Percentiles rank a stretch among this genome's conserved stretches.
phyloP scores from a whole-genome alignment of 2,329 filamentous ascomycete genomes.

The Cladosporium sp. region DNA sequence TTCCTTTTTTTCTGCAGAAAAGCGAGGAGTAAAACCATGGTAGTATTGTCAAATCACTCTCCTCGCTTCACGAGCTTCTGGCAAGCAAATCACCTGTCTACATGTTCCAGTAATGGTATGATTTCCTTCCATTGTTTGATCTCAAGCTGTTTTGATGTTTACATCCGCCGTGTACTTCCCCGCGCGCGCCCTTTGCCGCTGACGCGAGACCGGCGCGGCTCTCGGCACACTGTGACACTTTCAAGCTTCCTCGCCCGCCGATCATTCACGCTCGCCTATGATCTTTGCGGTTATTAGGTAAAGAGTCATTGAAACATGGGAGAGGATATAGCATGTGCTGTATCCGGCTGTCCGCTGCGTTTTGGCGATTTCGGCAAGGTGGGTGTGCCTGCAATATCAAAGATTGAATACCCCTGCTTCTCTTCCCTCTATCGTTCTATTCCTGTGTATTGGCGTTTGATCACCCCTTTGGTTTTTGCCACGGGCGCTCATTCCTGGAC shows the following conservation, averaged over 20 bases:
- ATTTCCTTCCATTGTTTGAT: not conserved
- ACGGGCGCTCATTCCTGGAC: not conserved
- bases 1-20: slow-evolving; percentile 21
- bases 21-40: slow-evolving; percentile 17
- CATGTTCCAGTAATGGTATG: not conserved
- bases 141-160: not conserved
- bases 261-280: not conserved
- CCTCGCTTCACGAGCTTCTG: slow-evolving; percentile 18
- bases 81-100: slow-evolving; percentile 1
- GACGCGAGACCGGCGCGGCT: slow-evolving; percentile 8
- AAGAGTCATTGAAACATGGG: slow-evolving; percentile 16
- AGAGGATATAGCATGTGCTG: not conserved
- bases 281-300: slow-evolving; percentile 19
- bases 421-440: not conserved
- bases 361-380: not conserved
- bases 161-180: not conserved
- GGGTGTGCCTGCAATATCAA: not conserved
- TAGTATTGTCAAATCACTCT: slow-evolving; percentile 20
- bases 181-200: slow-evolving; percentile 12
- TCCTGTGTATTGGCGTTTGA: not conserved
- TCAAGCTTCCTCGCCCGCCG: not conserved
- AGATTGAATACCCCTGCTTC: not conserved
- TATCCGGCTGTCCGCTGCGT: not conserved
- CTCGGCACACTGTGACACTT: slow-evolving; percentile 15
- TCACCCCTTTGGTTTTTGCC: not conserved